A percentile compares a stretch with the other conserved stretches of the same genome.
Evolutionary conservation across 2,329 filamentous ascomycete species (phyloP).

Genomic region (Thermoascus crustaceus): DNA sequence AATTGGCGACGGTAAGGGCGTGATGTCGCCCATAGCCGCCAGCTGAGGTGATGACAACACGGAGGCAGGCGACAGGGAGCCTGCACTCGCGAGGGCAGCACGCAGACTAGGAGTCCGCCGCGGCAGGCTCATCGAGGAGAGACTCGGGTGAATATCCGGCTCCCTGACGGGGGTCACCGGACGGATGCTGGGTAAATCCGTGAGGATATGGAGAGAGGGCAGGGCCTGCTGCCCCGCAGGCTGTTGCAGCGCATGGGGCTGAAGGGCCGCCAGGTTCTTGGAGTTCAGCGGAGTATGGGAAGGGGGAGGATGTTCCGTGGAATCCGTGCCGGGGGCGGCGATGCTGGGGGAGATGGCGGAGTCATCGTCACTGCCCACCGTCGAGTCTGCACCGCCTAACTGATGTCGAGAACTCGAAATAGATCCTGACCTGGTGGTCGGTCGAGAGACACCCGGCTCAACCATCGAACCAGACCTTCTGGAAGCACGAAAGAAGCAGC

Average conservation of each 20-base stretch:
- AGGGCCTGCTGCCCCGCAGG: constrained; percentile 9
- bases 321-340: neutral
- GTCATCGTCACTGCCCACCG: constrained; percentile 13
- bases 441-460: constrained; percentile 12
- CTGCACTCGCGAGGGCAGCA: constrained; percentile 32
- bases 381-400: constrained; percentile 14
- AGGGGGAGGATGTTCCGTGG: neutral
- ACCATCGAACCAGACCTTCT: constrained; percentile 16
- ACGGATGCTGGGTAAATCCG: constrained; percentile 20
- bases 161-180: constrained; percentile 24
- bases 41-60: constrained; percentile 65
- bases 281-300: neutral
- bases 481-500: neutral
- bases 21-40: constrained; percentile 68
- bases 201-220: constrained; percentile 29
- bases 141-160: constrained; percentile 32
- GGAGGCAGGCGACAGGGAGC: constrained; percentile 53
- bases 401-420: constrained; percentile 7
- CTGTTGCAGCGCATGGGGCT: neutral
- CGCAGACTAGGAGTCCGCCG: constrained; percentile 39
- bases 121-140: constrained; percentile 36
- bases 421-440: constrained; percentile 19
- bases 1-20: constrained; percentile 69
- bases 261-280: constrained; percentile 4
- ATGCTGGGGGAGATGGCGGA: constrained; percentile 1